phyloP scores from a whole-genome alignment of 805 yeast species.

The Hagleromyces aurorensis region DNA sequence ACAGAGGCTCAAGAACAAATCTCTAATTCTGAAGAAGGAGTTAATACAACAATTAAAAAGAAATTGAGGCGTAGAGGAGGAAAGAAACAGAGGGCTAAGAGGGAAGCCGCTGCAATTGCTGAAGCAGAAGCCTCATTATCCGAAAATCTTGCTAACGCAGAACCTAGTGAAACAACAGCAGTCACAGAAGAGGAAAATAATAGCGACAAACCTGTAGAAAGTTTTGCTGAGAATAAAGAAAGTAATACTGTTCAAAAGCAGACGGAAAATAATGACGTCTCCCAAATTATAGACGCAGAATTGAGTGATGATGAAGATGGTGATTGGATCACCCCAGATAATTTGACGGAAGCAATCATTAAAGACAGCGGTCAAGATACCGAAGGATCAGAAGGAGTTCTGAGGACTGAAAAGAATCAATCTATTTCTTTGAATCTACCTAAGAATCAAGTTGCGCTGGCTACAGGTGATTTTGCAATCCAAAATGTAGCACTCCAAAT shows the following conservation, averaged over 20 bases:
- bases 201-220: slow-evolving; percentile 1
- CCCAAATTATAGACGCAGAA: slow-evolving; percentile 3
- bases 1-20: slow-evolving; percentile 13
- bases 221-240: slow-evolving; percentile 1
- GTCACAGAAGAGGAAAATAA: slow-evolving; percentile 2
- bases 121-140: slow-evolving; percentile 1
- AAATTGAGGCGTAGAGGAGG: slow-evolving; percentile 56
- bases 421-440: slow-evolving; percentile 20
- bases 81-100: slow-evolving; percentile 53
- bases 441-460: slow-evolving; percentile 67
- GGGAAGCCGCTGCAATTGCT: slow-evolving; percentile 35
- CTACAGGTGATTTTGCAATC: slow-evolving; percentile 95
- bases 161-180: slow-evolving; percentile 6
- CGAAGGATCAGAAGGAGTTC: slow-evolving; percentile 31
- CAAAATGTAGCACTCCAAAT: slow-evolving; percentile 92
- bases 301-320: slow-evolving; percentile 64
- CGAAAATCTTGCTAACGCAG: slow-evolving; percentile 7
- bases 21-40: slow-evolving; percentile 1
- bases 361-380: slow-evolving; percentile 60
- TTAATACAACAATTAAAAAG: slow-evolving; percentile 20
- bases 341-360: slow-evolving; percentile 58
- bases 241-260: slow-evolving; percentile 1
- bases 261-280: slow-evolving; percentile 1
- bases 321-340: slow-evolving; percentile 93
- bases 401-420: slow-evolving; percentile 26